Percentiles rank a stretch among this genome's conserved stretches.
Conservation (phyloP, 768 basidiomycete genomes). For the Termitomyces sp. region DNA sequence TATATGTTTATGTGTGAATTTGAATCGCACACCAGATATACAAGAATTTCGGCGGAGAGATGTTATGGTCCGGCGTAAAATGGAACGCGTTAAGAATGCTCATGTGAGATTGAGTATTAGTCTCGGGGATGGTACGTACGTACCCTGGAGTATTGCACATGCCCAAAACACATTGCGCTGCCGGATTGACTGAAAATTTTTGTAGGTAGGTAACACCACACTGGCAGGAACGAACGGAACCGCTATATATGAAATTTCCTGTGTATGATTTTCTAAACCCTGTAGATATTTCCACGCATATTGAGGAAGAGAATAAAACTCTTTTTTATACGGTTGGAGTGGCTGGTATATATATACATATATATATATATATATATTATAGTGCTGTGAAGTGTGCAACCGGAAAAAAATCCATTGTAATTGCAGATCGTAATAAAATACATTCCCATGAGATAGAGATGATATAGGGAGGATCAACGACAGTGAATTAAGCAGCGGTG, state of each 20-base stretch:
- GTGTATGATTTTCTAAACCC: not conserved
- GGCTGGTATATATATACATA: not conserved
- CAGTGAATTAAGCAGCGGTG: not conserved
- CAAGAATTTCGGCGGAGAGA: not conserved
- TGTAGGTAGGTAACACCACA: not conserved
- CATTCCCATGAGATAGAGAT: slow-evolving; percentile 2
- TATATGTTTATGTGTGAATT: not conserved
- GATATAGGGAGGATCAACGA: not conserved
- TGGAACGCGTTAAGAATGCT: not conserved
- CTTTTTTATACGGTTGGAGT: not conserved
- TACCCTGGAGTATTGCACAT: not conserved
- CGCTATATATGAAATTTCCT: not conserved
- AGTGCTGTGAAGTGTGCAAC: not conserved
- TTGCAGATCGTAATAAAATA: slow-evolving; percentile 1
- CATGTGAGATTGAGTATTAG: not conserved
- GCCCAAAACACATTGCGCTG: not conserved
- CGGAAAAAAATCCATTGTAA: not conserved
- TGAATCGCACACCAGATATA: not conserved
- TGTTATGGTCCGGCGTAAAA: not conserved
- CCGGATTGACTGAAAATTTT: not conserved
- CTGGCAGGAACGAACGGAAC: too few relatives aligned
- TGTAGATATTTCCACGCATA: not conserved
- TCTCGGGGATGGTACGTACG: not conserved
- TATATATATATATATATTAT: not conserved
- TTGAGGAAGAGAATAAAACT: not conserved